Evolutionary conservation across 805 yeast species (phyloP), one percentile per base, ranked within the genome.

Genomic region (Myxozyma geophila): DNA sequence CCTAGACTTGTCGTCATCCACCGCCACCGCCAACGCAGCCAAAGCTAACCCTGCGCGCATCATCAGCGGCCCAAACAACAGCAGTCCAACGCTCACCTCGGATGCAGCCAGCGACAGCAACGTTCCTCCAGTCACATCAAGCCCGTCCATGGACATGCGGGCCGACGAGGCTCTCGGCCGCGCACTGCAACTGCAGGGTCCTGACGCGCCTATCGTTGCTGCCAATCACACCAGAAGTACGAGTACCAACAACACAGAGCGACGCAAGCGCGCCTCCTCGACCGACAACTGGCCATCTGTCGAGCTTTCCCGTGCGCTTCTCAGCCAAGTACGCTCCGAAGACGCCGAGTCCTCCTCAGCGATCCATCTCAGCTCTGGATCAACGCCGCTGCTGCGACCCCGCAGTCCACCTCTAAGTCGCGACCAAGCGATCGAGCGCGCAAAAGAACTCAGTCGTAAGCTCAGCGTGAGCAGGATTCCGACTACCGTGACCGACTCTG

Each of bases 401-500:
- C 61, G 67, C 15, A 67, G 70, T 68, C 70, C 65, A 40, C 73
- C 52, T 21, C 51, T 71, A 19, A 58, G 72, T 21, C 74, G 76
- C 35, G 80, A 78, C 57, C 71, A 76, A n/a, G 82, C 85, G 0
- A 74, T 85, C 54, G 87, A 85, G 67, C 80, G 84, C 67, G 88
- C 89, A 6, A 80, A 81, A 63, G 84, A 84, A 48, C 78, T 90
- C 28, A 85, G 93, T 35, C 82, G 84, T 68, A 86, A 82, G 72
- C 80, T 90, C 47, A 85, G 84, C 17, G 58, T 68, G 15, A 70
- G 73, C 44, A 67, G 70, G 72, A 92, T 95, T 39, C 97, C 98
- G 0, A 87, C 96, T 36, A 90, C 87, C 69, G 83, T 92, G 43
- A 96, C 90, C 67, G 87, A 88, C 66, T 89, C 90, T 71, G 99